Evolutionary conservation across 176 grass and related monocot species (phyloP).

Genomic region (Puya raimondii): DNA sequence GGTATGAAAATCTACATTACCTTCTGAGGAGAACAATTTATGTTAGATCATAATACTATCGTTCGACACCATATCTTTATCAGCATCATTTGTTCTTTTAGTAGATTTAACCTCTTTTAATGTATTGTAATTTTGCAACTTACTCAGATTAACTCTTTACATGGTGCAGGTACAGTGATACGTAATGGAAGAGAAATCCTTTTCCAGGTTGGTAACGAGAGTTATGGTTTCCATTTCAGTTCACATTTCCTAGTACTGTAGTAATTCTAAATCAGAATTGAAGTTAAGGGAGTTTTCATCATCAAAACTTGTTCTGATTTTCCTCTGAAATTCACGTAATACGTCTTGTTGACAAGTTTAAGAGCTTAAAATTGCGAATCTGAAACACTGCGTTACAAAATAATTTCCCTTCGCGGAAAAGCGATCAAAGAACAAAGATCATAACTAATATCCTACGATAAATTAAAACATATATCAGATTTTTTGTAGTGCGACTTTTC

Average conservation of each 20-base stretch:
- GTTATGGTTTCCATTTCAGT: background rate
- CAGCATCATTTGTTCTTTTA: background rate
- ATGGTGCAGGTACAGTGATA: slow-evolving; percentile 36
- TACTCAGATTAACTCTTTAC: background rate
- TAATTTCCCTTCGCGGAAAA: background rate
- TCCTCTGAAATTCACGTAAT: background rate
- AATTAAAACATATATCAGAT: background rate
- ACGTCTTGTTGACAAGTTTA: background rate
- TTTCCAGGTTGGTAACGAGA: slow-evolving; percentile 49
- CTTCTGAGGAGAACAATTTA: no score
- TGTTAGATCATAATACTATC: no score
- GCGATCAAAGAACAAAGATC: background rate
- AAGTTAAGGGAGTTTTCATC: background rate
- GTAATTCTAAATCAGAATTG: background rate
- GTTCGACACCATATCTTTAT: background rate
- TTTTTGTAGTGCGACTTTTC: slow-evolving; percentile 3
- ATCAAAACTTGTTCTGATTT: no score
- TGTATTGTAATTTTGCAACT: background rate
- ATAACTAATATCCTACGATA: background rate
- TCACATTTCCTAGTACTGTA: background rate
- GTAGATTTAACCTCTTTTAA: background rate
- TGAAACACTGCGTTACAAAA: background rate
- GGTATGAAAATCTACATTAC: no score
- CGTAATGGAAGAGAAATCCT: slow-evolving; percentile 84
- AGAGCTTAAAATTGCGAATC: background rate